phyloP scores from a whole-genome alignment of 2,329 filamentous ascomycete genomes.

The Colletotrichum trifolii region DNA sequence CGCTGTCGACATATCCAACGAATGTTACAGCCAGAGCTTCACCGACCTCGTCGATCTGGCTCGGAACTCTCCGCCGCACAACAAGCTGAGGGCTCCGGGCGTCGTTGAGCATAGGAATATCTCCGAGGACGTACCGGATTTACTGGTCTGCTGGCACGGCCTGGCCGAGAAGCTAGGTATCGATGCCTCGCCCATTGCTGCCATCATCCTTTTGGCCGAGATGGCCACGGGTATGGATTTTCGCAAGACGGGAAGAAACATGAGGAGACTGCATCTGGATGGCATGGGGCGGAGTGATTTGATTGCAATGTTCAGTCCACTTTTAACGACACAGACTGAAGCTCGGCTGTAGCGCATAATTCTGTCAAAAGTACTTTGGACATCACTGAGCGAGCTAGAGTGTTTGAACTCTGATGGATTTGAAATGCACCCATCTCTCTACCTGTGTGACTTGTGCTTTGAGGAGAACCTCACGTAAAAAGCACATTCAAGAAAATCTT shows the following conservation, averaged over 20 bases:
- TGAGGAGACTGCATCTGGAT: constrained; percentile 14
- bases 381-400: background rate
- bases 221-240: constrained; percentile 14
- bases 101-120: constrained; percentile 22
- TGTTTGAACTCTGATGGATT: no score
- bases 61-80: constrained; percentile 21
- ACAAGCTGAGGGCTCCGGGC: constrained; percentile 19
- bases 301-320: background rate
- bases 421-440: no score
- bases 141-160: constrained; percentile 20
- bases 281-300: constrained; percentile 3
- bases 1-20: constrained; percentile 27
- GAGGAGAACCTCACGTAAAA: no score
- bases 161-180: constrained; percentile 15
- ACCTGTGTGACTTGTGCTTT: no score
- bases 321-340: background rate
- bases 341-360: constrained; percentile 2
- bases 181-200: constrained; percentile 23
- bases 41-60: constrained; percentile 19
- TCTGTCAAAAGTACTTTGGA: background rate
- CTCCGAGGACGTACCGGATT: constrained; percentile 17
- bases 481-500: no score
- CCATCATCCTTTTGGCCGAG: constrained; percentile 22
- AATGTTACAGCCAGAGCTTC: constrained; percentile 20
- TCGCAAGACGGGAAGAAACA: constrained; percentile 10